Conservation (phyloP, 2,329 filamentous ascomycete species). For the Colletotrichum sp. region DNA sequence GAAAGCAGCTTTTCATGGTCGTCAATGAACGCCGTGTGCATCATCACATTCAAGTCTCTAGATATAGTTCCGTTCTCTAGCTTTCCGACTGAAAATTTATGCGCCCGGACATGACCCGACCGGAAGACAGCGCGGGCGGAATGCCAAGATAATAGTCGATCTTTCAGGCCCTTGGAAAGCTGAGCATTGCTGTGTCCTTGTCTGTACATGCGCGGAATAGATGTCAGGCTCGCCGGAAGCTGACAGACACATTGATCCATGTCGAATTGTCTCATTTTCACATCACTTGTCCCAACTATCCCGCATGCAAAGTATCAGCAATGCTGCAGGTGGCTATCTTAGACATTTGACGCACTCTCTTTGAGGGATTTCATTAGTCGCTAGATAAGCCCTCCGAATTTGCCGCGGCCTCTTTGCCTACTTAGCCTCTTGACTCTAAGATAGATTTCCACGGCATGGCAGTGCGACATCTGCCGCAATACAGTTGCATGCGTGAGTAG, state of each 20-base stretch:
- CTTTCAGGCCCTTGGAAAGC: neutral
- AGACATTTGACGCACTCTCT: neutral
- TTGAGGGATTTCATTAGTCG: neutral
- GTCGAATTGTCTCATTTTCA: neutral
- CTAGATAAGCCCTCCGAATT: neutral
- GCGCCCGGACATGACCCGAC: neutral
- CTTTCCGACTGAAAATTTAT: neutral
- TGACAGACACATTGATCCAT: neutral
- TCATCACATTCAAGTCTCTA: neutral
- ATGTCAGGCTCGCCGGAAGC: neutral
- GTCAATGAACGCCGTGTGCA: neutral
- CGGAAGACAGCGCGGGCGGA: neutral
- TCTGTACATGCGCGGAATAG: neutral
- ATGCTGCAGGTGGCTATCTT: neutral
- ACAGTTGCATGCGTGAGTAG: neutral
- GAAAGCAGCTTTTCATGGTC: neutral
- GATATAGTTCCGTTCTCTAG: neutral
- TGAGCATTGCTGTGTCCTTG: neutral
- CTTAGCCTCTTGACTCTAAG: neutral
- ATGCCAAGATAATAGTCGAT: neutral
- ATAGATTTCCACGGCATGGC: neutral
- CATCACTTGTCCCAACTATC: neutral
- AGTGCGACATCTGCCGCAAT: neutral
- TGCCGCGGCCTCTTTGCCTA: neutral
- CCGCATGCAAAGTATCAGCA: neutral